Evolutionary conservation across 176 grass and related monocot genomes (phyloP), one percentile per base, ranked within the genome.

Genomic region (Phyllostachys edulis): DNA sequence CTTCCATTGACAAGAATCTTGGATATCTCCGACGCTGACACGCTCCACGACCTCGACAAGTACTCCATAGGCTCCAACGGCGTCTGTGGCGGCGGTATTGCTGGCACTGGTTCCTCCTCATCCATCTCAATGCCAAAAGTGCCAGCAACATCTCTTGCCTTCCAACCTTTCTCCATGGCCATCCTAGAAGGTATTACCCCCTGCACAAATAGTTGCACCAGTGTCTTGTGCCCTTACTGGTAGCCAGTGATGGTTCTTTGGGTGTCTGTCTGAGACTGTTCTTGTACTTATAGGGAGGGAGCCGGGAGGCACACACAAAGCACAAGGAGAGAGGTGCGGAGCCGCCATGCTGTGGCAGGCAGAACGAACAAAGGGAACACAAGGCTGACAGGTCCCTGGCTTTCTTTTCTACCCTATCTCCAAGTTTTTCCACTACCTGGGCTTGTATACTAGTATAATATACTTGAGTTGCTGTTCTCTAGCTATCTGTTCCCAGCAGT

Each of bases 51-150:
- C 83, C 93, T 60, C 0, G 93, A 90, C 41, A 95, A 55, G 85
- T 88, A 95, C 90, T 95, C 93, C 93, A 95, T 90, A 59, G 93
- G 88, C 85, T 95, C 93, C 41, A 82, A 18, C 59, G 93, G 93
- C 14, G 93, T 95, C 93, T 95, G 93, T 51, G 93, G 93, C 3
- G 93, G 93, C 6, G 90, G 88, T 78, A 94, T 92, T 13, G 59
- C 82, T 36, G 44, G 10, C 65, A 32, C 79, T 1, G 63, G 80
- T 16, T 52, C 88, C 20, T 88, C 89, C 15, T 84, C 76, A 34
- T 84, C 92, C 55, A 82, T 39, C 56, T 66, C 85, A 41, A 85
- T 24, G 44, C 36, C 61, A n/a, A 88, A 78, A 40, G 55, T 49
- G 3, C 64, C 13, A 71, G 76, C 55, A 3, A 77, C 9, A 16